Percentiles rank a stretch among this genome's conserved stretches.
Evolutionary conservation across 148 eudicot genomes (phyloP).

Genomic region (Diospyros lotus): DNA sequence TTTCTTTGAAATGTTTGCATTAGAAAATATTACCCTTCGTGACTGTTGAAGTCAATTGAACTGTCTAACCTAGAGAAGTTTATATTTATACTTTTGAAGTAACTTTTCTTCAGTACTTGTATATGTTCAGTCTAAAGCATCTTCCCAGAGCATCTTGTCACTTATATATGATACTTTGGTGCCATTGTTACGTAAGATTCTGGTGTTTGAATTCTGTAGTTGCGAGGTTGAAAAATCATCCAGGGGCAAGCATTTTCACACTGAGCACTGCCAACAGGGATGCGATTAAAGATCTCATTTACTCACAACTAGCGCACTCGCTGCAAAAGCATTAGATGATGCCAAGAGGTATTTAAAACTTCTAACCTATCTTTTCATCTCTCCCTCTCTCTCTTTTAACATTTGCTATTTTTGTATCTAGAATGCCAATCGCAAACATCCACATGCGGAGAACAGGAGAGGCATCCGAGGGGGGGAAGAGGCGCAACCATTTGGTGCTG

Average conservation of each 20-base stretch:
- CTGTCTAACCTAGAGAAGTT: background rate
- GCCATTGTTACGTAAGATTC: background rate
- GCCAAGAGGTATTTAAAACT: background rate
- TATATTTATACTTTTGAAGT: too few relatives aligned
- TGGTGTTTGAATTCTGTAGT: constrained; percentile 41
- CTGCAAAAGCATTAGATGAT: constrained; percentile 26
- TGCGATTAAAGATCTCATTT: constrained; percentile 52
- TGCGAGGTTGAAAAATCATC: constrained; percentile 79
- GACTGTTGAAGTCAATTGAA: background rate
- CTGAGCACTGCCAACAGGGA: constrained; percentile 58
- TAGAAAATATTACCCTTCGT: background rate
- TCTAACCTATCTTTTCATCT: too few relatives aligned
- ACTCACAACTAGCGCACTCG: constrained; percentile 39
- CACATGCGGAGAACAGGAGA: too few relatives aligned
- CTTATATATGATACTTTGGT: background rate
- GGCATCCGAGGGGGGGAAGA: too few relatives aligned
- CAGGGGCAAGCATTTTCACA: constrained; percentile 64
- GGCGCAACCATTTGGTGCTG: too few relatives aligned
- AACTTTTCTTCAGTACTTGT: too few relatives aligned
- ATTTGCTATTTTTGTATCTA: too few relatives aligned
- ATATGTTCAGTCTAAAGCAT: too few relatives aligned
- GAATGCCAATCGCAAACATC: too few relatives aligned
- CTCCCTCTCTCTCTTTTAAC: too few relatives aligned
- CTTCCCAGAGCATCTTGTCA: background rate
- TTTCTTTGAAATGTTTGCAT: background rate